Evolutionary conservation across 1,284 basidiomycete species (phyloP), one percentile per base, ranked within the genome.

Genomic region (Anthracocystis panici-leucophaei): DNA sequence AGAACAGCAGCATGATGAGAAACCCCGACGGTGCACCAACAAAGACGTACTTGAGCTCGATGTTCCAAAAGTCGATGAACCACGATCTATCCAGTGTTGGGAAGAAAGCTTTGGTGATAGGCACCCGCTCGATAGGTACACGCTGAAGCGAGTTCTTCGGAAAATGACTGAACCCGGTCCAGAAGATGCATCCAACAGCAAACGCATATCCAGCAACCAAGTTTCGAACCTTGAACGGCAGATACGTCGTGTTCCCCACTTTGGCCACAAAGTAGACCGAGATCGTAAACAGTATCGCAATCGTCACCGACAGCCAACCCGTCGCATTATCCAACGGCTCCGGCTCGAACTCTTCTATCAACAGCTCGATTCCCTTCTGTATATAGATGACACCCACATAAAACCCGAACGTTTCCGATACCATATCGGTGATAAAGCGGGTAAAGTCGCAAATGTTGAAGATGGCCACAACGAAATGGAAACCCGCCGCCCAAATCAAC

Each of bases 321-420:
- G 85, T 84, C 10, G 82, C 66, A 59, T 83, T 84, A 57, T 82
- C 80, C 14, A 83, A 67, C 18, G 79, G 75, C 1, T 61, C 33
- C 2, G 82, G 79, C 21, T 79, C 72, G 60, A 86, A 86, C 53
- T 86, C 86, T 27, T 80, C 77, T n/a, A 86, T 75, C 25, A 87
- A 82, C 3, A 87, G 74, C 75, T 87, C 87, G 64, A 87, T 82
- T 8, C 87, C 87, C 62, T 87, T 87, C 61, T 87, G 85, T 16
- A 87, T 85, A 50, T 81, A 82, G 25, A 82, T 79, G 44, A 82
- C 62, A 25, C 81, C 82, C 5, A 84, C 83, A 38, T 84, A 86
- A 68, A 95, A 94, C 3, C 95, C 94, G 82, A 96, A 96, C 0
- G 94, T 97, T 77, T 97, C 93, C 81, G 93, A 95, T 2, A 94